These are phyloP conservation scores for Calycina marina DNA, from an alignment of 2,329 filamentous ascomycete species.

Conservation along the genomic window DNA sequence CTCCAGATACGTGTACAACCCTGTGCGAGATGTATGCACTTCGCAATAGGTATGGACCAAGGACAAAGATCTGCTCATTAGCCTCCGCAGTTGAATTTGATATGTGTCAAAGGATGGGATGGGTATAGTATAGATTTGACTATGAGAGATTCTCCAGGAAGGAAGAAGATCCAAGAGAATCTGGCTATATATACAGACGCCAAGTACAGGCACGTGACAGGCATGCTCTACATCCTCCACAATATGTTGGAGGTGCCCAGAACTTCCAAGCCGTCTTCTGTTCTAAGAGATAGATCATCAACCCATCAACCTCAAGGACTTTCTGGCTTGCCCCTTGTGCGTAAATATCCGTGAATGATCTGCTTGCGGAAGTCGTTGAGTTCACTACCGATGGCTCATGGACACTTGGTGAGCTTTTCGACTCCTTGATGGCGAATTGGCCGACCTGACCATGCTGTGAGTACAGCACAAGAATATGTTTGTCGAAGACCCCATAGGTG, in stretches of 20 bases:
- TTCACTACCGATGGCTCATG: constrained; percentile 27
- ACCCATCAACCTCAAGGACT: constrained; percentile 32
- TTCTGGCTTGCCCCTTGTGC: constrained; percentile 32
- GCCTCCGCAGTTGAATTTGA: constrained; percentile 29
- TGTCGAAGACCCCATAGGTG: constrained; percentile 31
- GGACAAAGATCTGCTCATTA: constrained; percentile 30
- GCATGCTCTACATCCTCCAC: too few relatives aligned
- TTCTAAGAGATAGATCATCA: constrained; percentile 37
- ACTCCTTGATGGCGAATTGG: constrained; percentile 32
- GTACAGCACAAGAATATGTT: constrained; percentile 33
- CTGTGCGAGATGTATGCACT: constrained; percentile 23
- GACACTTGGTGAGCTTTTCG: constrained; percentile 25
- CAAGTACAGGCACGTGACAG: too few relatives aligned
- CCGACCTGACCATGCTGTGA: constrained; percentile 32
- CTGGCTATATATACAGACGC: too few relatives aligned
- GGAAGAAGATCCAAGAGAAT: too few relatives aligned
- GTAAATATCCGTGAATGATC: constrained; percentile 28
- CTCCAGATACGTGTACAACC: constrained; percentile 25
- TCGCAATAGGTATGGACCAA: constrained; percentile 31
- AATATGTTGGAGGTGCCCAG: constrained; percentile 36
- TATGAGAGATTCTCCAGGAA: too few relatives aligned
- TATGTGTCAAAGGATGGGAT: too few relatives aligned
- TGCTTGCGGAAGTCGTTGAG: constrained; percentile 15
- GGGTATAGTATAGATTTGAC: too few relatives aligned
- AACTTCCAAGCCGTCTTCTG: constrained; percentile 38